phyloP scores from a whole-genome alignment of 805 yeast genomes.

The Yarrowia sp. region DNA sequence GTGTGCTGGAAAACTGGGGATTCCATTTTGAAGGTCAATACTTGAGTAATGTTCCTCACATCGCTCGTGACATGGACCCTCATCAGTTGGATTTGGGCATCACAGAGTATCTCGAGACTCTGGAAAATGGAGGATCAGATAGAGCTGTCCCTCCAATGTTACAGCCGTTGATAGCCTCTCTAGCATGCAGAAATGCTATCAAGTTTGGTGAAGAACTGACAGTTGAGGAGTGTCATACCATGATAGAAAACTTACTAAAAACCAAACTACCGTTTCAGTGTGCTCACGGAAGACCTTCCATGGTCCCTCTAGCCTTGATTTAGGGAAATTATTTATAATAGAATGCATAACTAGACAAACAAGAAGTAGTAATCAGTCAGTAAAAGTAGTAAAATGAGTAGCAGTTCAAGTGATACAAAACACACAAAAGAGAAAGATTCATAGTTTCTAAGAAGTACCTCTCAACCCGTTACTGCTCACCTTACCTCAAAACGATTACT shows the following conservation, averaged over 20 bases:
- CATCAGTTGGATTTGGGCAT: not conserved
- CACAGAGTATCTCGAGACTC: not conserved
- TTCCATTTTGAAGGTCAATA: conserved; percentile 2
- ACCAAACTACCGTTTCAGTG: conserved; percentile 21
- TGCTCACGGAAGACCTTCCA: conserved; percentile 26
- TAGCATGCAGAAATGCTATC: conserved; percentile 26
- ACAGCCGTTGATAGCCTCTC: conserved; percentile 2
- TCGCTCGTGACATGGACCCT: conserved; percentile 20
- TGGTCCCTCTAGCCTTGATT: conserved; percentile 17
- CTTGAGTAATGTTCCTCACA: not conserved
- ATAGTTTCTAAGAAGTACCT: too few species aligned
- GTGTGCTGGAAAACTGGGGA: conserved; percentile 4
- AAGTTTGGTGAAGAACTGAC: conserved; percentile 19
- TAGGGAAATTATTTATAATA: not conserved
- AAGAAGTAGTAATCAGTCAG: too few species aligned
- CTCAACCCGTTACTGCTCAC: too few species aligned
- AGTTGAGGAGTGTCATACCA: not conserved
- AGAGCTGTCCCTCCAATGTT: conserved; percentile 13
- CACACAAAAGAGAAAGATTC: too few species aligned
- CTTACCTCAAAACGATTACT: not conserved
- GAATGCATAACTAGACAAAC: too few species aligned
- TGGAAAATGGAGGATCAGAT: conserved; percentile 6
- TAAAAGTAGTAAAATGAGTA: too few species aligned
- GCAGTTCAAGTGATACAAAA: too few species aligned
- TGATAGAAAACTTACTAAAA: conserved; percentile 8